These are phyloP conservation scores for Anisodus acutangulus DNA, from an alignment of 257 asterid species.

Conservation along the genomic window DNA sequence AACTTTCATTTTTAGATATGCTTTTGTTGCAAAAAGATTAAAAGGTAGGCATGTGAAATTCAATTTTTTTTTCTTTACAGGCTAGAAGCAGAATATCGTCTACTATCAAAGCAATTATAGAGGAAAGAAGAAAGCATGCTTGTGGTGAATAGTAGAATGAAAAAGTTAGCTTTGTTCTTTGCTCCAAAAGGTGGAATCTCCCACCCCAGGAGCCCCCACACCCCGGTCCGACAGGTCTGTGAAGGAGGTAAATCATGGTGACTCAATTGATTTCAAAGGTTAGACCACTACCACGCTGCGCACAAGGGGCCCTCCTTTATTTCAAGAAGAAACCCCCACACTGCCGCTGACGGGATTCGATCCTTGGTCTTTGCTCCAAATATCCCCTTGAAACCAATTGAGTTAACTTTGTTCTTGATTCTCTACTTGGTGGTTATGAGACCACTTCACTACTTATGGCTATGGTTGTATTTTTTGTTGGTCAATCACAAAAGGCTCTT, in stretches of 20 bases:
- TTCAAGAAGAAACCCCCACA: too few relatives aligned
- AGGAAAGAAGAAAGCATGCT: constrained; percentile 47
- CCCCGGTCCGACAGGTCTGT: too few relatives aligned
- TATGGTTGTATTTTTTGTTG: constrained; percentile 61
- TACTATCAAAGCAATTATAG: constrained; percentile 77
- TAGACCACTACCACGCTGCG: too few relatives aligned
- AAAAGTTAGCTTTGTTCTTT: constrained; percentile 34
- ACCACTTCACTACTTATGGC: constrained; percentile 70
- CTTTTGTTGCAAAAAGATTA: background rate
- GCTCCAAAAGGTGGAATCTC: too few relatives aligned
- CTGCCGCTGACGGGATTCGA: too few relatives aligned
- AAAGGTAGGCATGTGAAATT: constrained; percentile 50
- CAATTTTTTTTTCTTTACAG: constrained; percentile 63
- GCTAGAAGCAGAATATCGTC: constrained; percentile 84
- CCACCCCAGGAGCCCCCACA: too few relatives aligned
- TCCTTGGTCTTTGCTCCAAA: too few relatives aligned
- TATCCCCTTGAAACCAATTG: too few relatives aligned
- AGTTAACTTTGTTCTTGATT: constrained; percentile 47
- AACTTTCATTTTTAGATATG: background rate
- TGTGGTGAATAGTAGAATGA: constrained; percentile 41
- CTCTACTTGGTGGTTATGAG: constrained; percentile 78
- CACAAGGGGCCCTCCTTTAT: too few relatives aligned
- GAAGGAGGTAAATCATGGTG: too few relatives aligned
- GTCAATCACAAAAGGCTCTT: constrained; percentile 47
- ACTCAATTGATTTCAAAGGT: too few relatives aligned